Percentiles rank a stretch among this genome's conserved stretches.
Evolutionary conservation across 306 rosid species (phyloP).

Genomic region (Adenanthera pavonina): DNA sequence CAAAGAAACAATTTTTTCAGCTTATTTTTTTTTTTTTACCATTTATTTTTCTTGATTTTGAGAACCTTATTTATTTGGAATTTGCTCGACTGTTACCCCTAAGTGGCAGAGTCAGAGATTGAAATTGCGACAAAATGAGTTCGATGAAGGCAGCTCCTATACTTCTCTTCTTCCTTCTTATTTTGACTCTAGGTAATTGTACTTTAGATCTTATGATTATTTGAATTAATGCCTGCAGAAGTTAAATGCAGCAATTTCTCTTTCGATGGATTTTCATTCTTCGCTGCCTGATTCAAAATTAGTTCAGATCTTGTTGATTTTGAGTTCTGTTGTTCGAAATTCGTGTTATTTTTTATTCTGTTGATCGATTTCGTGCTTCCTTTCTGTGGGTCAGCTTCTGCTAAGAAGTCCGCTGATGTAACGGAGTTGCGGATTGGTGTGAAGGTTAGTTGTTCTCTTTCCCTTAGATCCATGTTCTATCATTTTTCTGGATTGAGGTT

Average conservation of each 20-base stretch:
- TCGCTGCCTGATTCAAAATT: background rate
- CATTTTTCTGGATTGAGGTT: constrained; percentile 8
- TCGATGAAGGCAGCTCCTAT: constrained; percentile 45
- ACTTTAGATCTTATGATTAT: background rate
- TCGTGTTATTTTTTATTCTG: background rate
- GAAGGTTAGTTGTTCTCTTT: constrained; percentile 58
- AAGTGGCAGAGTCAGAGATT: background rate
- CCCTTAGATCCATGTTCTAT: background rate
- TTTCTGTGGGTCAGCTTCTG: constrained; percentile 53
- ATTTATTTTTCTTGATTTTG: background rate
- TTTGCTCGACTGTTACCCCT: background rate
- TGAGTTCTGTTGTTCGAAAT: background rate
- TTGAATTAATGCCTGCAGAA: background rate
- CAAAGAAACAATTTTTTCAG: no score
- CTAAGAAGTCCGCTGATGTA: constrained; percentile 68
- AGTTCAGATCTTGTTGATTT: constrained; percentile 37
- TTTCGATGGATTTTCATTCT: background rate
- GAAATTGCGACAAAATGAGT: constrained; percentile 35
- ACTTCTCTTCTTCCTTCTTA: constrained; percentile 50
- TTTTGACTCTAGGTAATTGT: constrained; percentile 50
- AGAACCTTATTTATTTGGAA: background rate
- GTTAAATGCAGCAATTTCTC: background rate
- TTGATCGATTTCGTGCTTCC: constrained; percentile 10
- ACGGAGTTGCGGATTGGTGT: constrained; percentile 89
- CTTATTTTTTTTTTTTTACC: background rate